Evolutionary conservation across 2,329 filamentous ascomycete species (phyloP), one percentile per base, ranked within the genome.

Genomic region (Sporothrix sp.): DNA sequence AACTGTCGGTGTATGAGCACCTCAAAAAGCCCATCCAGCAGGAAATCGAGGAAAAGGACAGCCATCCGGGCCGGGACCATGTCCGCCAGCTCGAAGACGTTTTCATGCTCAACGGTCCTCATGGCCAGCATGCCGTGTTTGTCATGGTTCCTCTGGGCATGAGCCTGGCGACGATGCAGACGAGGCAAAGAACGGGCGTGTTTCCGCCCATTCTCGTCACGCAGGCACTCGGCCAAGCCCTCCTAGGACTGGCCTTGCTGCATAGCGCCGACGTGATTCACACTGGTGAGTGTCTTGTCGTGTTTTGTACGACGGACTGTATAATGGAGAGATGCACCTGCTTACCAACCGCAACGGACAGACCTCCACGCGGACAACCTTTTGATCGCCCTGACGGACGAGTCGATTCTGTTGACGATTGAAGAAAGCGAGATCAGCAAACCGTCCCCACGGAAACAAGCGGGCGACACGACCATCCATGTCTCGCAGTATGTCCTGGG

Each of bases 291-390:
- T 25, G 27, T 47, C 46, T 4, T 27, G 62, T 62, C 55, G 44
- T 61, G 52, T 62, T 37, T 30, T 6, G 27, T n/a, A 14, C 25
- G 38, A 37, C 36, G 20, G 11, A 36, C 8, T 35, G 20, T n/a
- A n/a, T n/a, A n/a, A n/a, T n/a, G n/a, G n/a, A n/a, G n/a, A n/a
- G n/a, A n/a, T n/a, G n/a, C n/a, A n/a, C n/a, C n/a, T n/a, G n/a
- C n/a, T n/a, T n/a, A n/a, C n/a, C n/a, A n/a, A n/a, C n/a, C n/a
- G n/a, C n/a, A n/a, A n/a, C n/a, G n/a, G n/a, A n/a, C 27, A 69
- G 66, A 68, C 48, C 32, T 68, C 11, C 62, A 67, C 23, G 59
- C 65, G 1, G 62, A 61, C 13, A 69, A 69, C 48, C 58, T 70
- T 1, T 60, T 70, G 1, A 54, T 68, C 18, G 65, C 59, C 2